These are phyloP conservation scores for Pleurotus cornucopiae DNA, from an alignment of 768 basidiomycete species.

Conservation along the genomic window DNA sequence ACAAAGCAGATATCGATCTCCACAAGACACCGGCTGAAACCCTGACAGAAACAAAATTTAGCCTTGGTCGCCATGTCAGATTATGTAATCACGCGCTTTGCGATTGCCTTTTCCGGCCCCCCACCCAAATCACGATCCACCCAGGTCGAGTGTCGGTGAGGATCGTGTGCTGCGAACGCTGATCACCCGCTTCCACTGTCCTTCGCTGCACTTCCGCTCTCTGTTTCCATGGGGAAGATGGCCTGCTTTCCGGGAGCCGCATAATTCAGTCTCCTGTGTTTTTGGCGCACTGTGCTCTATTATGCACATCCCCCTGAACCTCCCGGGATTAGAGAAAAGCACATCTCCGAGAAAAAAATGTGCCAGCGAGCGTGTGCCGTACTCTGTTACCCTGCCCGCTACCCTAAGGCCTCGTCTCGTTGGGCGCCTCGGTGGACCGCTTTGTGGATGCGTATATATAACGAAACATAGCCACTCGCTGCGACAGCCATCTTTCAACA, in stretches of 20 bases:
- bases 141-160: background rate
- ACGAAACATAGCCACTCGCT: background rate
- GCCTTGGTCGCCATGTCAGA: background rate
- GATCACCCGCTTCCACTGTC: background rate
- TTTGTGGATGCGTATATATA: no score
- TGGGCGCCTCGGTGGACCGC: background rate
- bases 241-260: background rate
- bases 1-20: background rate
- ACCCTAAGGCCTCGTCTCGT: background rate
- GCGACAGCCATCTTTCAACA: background rate
- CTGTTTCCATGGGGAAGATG: background rate
- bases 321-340: no score
- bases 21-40: background rate
- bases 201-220: background rate
- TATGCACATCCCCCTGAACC: no score
- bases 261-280: background rate
- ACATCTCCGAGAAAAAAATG: no score
- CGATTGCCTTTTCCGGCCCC: background rate
- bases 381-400: no score
- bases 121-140: background rate
- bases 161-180: background rate
- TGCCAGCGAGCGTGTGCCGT: no score
- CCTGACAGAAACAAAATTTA: background rate
- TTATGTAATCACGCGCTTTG: background rate
- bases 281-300: background rate